A percentile compares a stretch with the other conserved stretches of the same genome.
Evolutionary conservation across 345 rosid species (phyloP).

Genomic region (Linum trigynum): DNA sequence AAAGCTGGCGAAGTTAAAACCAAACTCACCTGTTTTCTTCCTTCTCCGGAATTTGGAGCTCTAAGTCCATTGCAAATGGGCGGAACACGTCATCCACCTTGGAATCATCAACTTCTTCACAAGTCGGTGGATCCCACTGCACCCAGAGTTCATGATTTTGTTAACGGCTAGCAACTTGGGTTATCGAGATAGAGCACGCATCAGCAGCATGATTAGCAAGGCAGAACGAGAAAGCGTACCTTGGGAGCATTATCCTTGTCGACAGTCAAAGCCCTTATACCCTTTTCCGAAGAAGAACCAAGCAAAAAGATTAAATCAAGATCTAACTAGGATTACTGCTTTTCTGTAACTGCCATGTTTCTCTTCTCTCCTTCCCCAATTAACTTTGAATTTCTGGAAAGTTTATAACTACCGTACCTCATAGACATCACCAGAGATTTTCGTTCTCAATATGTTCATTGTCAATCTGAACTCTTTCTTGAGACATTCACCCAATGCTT

Average conservation of each 20-base stretch:
- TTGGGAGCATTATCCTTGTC: conserved; percentile 93
- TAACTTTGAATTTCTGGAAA: neutral
- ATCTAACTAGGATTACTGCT: neutral
- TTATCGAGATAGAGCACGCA: neutral
- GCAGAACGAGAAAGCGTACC: conserved; percentile 29
- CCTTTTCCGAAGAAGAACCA: conserved; percentile 31
- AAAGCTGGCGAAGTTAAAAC: neutral
- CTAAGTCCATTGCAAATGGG: conserved; percentile 50
- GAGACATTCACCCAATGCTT: conserved; percentile 54
- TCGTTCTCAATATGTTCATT: conserved; percentile 46
- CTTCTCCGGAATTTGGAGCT: conserved; percentile 64
- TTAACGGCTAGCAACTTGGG: too few relatives aligned
- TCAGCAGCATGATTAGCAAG: neutral
- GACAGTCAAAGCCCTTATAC: conserved; percentile 78
- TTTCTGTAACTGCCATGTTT: neutral
- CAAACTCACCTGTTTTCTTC: conserved; percentile 50
- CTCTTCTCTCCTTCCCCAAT: neutral
- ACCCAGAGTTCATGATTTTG: neutral
- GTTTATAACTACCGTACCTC: conserved; percentile 37
- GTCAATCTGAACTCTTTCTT: conserved; percentile 83
- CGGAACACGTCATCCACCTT: conserved; percentile 48
- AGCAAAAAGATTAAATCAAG: neutral
- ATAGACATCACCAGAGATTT: conserved; percentile 65
- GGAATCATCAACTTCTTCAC: conserved; percentile 46
- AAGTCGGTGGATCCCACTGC: conserved; percentile 71